These are phyloP conservation scores for Fusarium globosum DNA, from an alignment of 2,329 filamentous ascomycete genomes.

Conservation along the genomic window DNA sequence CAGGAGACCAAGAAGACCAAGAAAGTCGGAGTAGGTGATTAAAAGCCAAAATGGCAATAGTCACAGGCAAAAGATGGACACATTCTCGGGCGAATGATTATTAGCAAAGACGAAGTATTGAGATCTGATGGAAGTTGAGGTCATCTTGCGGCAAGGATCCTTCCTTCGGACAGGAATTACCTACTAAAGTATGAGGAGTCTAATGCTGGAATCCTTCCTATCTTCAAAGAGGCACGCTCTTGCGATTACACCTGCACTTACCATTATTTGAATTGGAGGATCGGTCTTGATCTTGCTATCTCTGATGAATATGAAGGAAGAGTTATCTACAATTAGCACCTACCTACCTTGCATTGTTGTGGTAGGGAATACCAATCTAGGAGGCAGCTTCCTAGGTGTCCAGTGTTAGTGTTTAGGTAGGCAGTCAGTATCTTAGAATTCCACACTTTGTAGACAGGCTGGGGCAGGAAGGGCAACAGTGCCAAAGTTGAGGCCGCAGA, in stretches of 20 bases:
- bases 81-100: slow-evolving; percentile 29
- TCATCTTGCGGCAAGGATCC: not conserved
- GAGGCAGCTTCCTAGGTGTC: not conserved
- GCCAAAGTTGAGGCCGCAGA: not conserved
- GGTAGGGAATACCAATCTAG: not conserved
- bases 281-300: not conserved
- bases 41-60: slow-evolving; percentile 36
- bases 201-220: not conserved
- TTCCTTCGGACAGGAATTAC: not conserved
- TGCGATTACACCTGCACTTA: slow-evolving; percentile 14
- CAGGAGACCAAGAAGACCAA: slow-evolving; percentile 39
- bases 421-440: not conserved
- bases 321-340: not conserved
- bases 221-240: not conserved
- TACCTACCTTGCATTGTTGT: not conserved
- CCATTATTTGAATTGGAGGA: not conserved
- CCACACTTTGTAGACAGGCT: not conserved
- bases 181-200: not conserved
- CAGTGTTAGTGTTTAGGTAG: not conserved
- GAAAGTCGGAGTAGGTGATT: slow-evolving; percentile 31
- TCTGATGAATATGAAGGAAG: not conserved
- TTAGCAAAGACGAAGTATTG: not conserved
- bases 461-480: not conserved
- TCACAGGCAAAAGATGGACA: slow-evolving; percentile 25
- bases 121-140: not conserved